Conservation (phyloP, 768 basidiomycete genomes). For the Russula ochroleuca region DNA sequence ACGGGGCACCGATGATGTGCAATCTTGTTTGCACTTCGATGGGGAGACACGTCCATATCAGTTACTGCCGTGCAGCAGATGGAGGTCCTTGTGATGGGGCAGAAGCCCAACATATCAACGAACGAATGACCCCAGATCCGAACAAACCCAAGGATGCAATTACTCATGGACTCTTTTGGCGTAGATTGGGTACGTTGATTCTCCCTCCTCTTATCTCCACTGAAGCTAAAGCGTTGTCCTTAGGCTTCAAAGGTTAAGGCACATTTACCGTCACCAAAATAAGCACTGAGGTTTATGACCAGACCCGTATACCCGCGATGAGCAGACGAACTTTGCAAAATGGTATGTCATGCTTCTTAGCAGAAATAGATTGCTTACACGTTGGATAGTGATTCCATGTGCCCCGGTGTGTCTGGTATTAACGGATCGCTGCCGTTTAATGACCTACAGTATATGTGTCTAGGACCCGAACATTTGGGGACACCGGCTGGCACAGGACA, state of each 20-base stretch:
- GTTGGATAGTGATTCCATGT: slow-evolving; percentile 45
- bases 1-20: slow-evolving; percentile 63
- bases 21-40: slow-evolving; percentile 51
- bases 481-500: slow-evolving; percentile 33
- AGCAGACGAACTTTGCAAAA: slow-evolving; percentile 48
- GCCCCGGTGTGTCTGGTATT: slow-evolving; percentile 38
- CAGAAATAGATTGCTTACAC: slow-evolving; percentile 5
- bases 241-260: slow-evolving; percentile 51
- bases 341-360: slow-evolving; percentile 39
- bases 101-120: slow-evolving; percentile 45
- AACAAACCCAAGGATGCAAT: slow-evolving; percentile 49
- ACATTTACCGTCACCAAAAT: background rate
- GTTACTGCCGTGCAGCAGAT: slow-evolving; percentile 47
- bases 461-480: slow-evolving; percentile 50
- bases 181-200: slow-evolving; percentile 45
- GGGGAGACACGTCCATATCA: slow-evolving; percentile 57
- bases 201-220: slow-evolving; percentile 15
- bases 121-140: slow-evolving; percentile 44
- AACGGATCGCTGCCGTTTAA: background rate
- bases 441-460: background rate
- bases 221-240: background rate
- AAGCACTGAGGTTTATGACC: background rate
- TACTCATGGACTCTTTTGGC: slow-evolving; percentile 55
- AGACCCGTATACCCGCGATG: slow-evolving; percentile 61
- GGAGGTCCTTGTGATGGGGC: slow-evolving; percentile 39